These are phyloP conservation scores for Monosporozyma servazzii DNA, from an alignment of 805 yeast species.

Conservation along the genomic window DNA sequence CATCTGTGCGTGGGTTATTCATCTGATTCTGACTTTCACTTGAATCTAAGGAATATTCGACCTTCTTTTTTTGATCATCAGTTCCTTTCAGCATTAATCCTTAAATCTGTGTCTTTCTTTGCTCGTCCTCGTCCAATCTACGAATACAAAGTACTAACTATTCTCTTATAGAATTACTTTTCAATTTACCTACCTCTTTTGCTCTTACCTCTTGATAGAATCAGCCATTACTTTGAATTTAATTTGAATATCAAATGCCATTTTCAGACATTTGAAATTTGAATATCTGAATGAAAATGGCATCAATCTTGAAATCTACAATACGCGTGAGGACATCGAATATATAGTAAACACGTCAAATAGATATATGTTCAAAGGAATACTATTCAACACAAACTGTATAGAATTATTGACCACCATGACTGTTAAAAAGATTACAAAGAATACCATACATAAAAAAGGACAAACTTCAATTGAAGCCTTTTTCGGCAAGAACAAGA, in stretches of 20 bases:
- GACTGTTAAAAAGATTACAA: not conserved
- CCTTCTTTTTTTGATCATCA: not conserved
- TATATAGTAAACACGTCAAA: not conserved
- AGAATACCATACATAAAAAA: not conserved
- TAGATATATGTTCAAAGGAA: not conserved
- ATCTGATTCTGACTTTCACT: not conserved
- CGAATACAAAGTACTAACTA: too few relatives aligned
- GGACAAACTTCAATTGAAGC: conserved; percentile 12
- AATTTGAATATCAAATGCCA: too few relatives aligned
- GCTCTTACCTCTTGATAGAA: not conserved
- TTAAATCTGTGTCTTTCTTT: too few relatives aligned
- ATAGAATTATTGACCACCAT: not conserved
- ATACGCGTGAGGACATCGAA: not conserved
- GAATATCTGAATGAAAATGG: not conserved
- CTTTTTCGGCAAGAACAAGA: conserved; percentile 9
- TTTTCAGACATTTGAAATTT: not conserved
- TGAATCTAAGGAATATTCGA: not conserved
- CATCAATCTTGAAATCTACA: not conserved
- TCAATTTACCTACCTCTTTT: not conserved
- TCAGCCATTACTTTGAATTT: not conserved
- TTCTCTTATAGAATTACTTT: too few relatives aligned
- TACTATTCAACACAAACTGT: not conserved
- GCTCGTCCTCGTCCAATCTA: too few relatives aligned
- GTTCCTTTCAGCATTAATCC: too few relatives aligned
- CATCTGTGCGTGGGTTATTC: not conserved